Percentiles rank a stretch among this genome's conserved stretches.
Conservation (phyloP, 108 stramenopile species). For the Hondaea fermentalgiana region DNA sequence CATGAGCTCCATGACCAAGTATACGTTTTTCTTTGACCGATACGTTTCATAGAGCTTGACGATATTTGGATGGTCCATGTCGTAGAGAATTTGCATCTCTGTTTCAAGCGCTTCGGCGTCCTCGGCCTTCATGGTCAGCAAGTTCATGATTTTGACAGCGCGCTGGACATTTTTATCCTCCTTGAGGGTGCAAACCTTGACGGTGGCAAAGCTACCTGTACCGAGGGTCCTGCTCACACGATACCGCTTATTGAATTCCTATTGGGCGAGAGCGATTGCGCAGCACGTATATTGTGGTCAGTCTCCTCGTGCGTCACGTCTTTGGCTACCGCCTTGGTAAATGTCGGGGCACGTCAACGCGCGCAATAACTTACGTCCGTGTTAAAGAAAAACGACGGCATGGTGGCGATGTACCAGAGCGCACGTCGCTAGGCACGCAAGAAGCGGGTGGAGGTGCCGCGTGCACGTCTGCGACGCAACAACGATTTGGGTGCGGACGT, state of each 20-base stretch:
- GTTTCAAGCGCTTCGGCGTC: constrained; percentile 20
- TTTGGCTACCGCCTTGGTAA: too few species aligned
- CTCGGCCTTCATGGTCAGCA: not conserved
- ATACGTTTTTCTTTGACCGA: constrained; percentile 19
- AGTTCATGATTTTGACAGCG: constrained; percentile 36
- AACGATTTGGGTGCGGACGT: too few species aligned
- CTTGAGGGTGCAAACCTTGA: constrained; percentile 23
- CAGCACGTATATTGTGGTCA: not conserved
- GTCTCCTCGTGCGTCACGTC: too few species aligned
- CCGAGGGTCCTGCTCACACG: constrained; percentile 24
- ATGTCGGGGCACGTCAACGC: not conserved
- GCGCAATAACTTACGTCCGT: not conserved
- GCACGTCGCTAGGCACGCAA: too few species aligned
- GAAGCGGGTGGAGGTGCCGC: too few species aligned
- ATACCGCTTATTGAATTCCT: constrained; percentile 24
- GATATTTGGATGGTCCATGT: constrained; percentile 38
- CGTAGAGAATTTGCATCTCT: constrained; percentile 28
- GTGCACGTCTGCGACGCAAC: too few species aligned
- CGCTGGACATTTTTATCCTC: constrained; percentile 4
- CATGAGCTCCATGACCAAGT: constrained; percentile 58
- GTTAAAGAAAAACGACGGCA: constrained; percentile 18
- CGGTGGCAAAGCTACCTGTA: constrained; percentile 30
- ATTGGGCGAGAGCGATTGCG: not conserved
- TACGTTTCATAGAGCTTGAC: constrained; percentile 35
- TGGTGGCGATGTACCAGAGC: not conserved